These are phyloP conservation scores for Sisymbrium altissimum DNA, from an alignment of 345 rosid species.

Conservation along the genomic window DNA sequence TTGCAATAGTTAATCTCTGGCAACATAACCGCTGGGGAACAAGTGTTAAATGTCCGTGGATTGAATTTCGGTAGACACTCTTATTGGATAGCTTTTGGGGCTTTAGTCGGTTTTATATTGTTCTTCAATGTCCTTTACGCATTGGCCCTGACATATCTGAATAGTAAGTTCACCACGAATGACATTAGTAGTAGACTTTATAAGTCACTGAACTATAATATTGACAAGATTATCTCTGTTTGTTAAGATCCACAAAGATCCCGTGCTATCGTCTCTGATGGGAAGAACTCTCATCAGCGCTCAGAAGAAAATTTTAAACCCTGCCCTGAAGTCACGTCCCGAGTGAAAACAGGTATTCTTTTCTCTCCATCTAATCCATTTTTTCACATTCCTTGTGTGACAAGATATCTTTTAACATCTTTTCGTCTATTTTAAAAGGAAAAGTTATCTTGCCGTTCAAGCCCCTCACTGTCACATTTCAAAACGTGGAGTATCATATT, in stretches of 20 bases:
- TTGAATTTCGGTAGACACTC: constrained; percentile 44
- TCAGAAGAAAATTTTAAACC: constrained; percentile 1
- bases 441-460: constrained; percentile 66
- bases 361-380: background rate
- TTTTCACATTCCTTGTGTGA: background rate
- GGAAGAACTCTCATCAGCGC: background rate
- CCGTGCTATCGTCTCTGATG: constrained; percentile 9
- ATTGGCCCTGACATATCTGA: constrained; percentile 46
- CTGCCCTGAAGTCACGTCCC: background rate
- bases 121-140: constrained; percentile 53
- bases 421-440: constrained; percentile 35
- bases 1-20: constrained; percentile 12
- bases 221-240: background rate
- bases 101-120: constrained; percentile 47
- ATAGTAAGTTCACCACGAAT: constrained; percentile 41
- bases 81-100: constrained; percentile 53
- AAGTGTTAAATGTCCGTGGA: constrained; percentile 51
- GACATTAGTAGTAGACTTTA: background rate
- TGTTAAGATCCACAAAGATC: constrained; percentile 22
- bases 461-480: constrained; percentile 59
- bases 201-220: background rate
- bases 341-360: constrained; percentile 8
- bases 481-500: constrained; percentile 58
- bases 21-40: constrained; percentile 39
- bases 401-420: background rate